These are phyloP conservation scores for Lasiodiplodia theobromae DNA, from an alignment of 2,329 filamentous ascomycete genomes.

Conservation along the genomic window DNA sequence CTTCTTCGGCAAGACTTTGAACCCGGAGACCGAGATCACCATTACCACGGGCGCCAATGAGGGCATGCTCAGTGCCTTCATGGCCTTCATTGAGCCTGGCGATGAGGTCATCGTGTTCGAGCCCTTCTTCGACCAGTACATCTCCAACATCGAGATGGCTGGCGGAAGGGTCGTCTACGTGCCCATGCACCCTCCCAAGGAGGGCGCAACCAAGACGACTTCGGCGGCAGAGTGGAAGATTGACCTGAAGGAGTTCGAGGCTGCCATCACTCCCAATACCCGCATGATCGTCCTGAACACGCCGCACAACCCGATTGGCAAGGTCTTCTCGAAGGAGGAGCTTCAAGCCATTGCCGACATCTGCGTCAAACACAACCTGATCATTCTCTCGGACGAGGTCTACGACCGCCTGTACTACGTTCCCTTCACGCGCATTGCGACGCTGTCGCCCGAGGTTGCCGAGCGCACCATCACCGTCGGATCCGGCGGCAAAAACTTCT, in stretches of 20 bases:
- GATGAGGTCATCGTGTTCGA: slow-evolving; percentile 99
- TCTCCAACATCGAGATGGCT: slow-evolving; percentile 98
- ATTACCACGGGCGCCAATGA: slow-evolving; percentile 94
- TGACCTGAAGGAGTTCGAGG: slow-evolving; percentile 82
- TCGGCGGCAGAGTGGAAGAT: slow-evolving; percentile 89
- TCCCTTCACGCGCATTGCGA: slow-evolving; percentile 91
- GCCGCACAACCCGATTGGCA: slow-evolving; percentile 94
- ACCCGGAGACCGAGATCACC: slow-evolving; percentile 91
- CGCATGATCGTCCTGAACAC: slow-evolving; percentile 96
- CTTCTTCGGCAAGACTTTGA: slow-evolving; percentile 79
- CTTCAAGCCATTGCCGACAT: slow-evolving; percentile 84
- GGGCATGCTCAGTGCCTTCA: slow-evolving; percentile 90
- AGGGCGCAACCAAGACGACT: slow-evolving; percentile 79
- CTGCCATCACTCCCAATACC: slow-evolving; percentile 81
- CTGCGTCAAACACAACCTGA: slow-evolving; percentile 90
- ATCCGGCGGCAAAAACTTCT: slow-evolving; percentile 97
- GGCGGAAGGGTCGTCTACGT: slow-evolving; percentile 95
- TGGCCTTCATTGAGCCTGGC: slow-evolving; percentile 93
- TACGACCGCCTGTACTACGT: slow-evolving; percentile 96
- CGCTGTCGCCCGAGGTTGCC: slow-evolving; percentile 87
- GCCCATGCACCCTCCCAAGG: slow-evolving; percentile 85
- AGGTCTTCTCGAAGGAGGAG: slow-evolving; percentile 87
- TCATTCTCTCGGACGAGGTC: slow-evolving; percentile 76
- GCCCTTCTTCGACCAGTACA: slow-evolving; percentile 99
- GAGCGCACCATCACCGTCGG: slow-evolving; percentile 90